Conservation (phyloP, 208 protist genomes). For the Crithidia fasciculata region DNA sequence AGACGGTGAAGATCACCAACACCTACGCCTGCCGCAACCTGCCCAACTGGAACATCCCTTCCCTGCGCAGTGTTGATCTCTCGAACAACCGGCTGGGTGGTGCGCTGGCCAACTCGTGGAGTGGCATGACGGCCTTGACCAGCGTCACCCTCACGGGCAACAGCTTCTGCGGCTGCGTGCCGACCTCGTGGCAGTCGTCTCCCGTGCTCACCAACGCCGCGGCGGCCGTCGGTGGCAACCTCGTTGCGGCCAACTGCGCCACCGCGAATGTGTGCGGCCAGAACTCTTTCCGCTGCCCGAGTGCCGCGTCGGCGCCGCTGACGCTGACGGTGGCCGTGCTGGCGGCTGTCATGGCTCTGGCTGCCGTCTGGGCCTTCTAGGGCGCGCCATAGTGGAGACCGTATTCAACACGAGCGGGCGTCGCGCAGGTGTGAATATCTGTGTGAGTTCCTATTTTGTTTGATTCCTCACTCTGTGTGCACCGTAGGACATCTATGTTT, state of each 20-base stretch:
- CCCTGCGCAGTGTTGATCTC: constrained; percentile 19
- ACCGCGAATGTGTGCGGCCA: neutral
- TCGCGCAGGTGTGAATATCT: too few relatives aligned
- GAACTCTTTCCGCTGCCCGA: neutral
- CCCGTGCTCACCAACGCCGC: constrained; percentile 21
- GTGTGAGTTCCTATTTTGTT: too few relatives aligned
- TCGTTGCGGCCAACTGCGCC: neutral
- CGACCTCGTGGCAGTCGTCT: constrained; percentile 4
- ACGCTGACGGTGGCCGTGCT: neutral
- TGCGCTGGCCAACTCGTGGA: constrained; percentile 18
- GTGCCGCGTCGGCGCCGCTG: neutral
- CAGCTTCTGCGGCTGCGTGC: constrained; percentile 14
- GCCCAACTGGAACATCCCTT: constrained; percentile 20
- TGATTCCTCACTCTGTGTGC: too few relatives aligned
- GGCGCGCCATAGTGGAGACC: too few relatives aligned
- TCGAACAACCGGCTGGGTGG: constrained; percentile 25
- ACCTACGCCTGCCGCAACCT: constrained; percentile 8
- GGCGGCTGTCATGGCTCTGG: neutral
- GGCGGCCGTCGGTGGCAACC: neutral
- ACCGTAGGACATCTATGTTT: too few relatives aligned
- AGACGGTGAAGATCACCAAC: neutral
- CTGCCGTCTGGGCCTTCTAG: neutral
- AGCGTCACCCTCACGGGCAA: constrained; percentile 6
- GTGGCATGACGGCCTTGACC: neutral
- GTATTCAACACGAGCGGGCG: too few relatives aligned